Percentiles rank a stretch among this genome's conserved stretches.
Conservation (phyloP, 164 flowering plant genomes). For the Litsea cubeba region DNA sequence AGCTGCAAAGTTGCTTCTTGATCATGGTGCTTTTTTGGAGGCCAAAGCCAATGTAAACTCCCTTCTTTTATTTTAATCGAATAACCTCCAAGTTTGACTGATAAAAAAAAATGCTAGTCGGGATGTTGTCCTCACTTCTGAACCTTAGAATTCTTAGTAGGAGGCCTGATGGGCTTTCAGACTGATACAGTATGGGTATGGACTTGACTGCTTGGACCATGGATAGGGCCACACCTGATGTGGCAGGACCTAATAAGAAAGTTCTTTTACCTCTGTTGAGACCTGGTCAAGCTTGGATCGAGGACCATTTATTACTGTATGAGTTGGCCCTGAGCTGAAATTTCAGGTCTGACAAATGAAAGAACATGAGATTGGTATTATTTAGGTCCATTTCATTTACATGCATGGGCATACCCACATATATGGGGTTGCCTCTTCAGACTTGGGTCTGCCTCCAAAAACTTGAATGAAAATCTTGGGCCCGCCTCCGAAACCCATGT, state of each 20-base stretch:
- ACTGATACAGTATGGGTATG: neutral
- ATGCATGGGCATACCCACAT: too few species aligned
- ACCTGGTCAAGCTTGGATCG: neutral
- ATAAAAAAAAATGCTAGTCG: neutral
- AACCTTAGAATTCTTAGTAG: neutral
- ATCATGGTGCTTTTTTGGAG: conserved; percentile 75
- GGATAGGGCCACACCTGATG: neutral
- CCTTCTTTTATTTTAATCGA: neutral
- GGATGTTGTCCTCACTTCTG: neutral
- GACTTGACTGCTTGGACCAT: neutral
- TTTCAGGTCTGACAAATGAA: too few species aligned
- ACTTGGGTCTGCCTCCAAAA: too few species aligned
- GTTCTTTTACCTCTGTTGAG: neutral
- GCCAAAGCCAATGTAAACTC: conserved; percentile 82
- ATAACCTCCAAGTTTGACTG: neutral
- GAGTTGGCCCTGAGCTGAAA: too few species aligned
- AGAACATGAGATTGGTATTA: neutral
- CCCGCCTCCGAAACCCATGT: too few species aligned
- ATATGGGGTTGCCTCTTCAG: too few species aligned
- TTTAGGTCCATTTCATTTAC: neutral
- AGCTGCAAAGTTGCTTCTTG: conserved; percentile 72
- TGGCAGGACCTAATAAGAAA: neutral
- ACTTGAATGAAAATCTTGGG: too few species aligned
- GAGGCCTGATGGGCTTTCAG: neutral
- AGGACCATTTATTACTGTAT: neutral